Percentiles rank a stretch among this genome's conserved stretches.
phyloP scores from a whole-genome alignment of 352 stramenopile genomes.

The Globisporangium barbulae region DNA sequence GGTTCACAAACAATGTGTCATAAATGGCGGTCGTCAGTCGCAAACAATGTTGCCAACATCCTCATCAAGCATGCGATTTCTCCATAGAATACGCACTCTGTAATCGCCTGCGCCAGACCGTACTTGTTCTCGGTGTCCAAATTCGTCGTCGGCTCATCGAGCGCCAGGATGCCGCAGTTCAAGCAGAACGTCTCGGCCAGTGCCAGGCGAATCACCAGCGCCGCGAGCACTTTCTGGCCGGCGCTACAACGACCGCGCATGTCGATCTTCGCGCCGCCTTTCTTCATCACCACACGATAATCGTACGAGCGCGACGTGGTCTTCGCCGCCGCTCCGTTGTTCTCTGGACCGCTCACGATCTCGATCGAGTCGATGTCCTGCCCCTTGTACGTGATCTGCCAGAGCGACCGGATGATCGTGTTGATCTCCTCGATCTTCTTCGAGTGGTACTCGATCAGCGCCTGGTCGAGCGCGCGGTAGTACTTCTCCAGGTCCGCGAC shows the following conservation, averaged over 20 bases:
- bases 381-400: conserved; percentile 98
- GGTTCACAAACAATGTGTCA: conserved; percentile 9
- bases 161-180: conserved; percentile 97
- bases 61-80: not conserved
- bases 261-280: conserved; percentile 93
- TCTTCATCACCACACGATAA: conserved; percentile 99
- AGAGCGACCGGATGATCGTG: conserved; percentile 97
- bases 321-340: conserved; percentile 24
- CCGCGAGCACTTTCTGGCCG: conserved; percentile 95
- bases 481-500: conserved; percentile 98
- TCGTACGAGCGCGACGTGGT: conserved; percentile 91
- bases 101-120: conserved; percentile 85
- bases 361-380: conserved; percentile 99
- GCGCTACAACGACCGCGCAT: conserved; percentile 99
- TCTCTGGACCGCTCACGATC: conserved; percentile 93
- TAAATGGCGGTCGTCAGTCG: not conserved
- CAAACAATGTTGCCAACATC: not conserved
- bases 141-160: conserved; percentile 99
- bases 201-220: conserved; percentile 97
- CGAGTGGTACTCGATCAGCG: conserved; percentile 96
- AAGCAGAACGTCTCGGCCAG: conserved; percentile 99
- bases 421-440: conserved; percentile 99
- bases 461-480: conserved; percentile 94
- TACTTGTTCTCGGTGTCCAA: conserved; percentile 97
- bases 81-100: conserved; percentile 52